These are phyloP conservation scores for Talaromyces sp. DNA, from an alignment of 2,329 filamentous ascomycete genomes.

Conservation along the genomic window DNA sequence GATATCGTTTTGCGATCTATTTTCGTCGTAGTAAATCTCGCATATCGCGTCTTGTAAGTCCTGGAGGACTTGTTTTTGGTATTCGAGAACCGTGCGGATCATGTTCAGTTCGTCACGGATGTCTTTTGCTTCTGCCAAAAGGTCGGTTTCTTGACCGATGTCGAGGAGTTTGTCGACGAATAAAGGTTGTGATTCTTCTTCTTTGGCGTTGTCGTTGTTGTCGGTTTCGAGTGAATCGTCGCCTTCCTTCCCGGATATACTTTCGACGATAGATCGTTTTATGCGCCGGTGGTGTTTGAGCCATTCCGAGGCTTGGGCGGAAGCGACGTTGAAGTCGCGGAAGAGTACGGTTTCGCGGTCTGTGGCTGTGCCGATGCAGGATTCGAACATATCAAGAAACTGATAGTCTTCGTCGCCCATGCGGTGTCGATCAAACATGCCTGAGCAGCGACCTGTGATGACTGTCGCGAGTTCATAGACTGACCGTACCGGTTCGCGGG, in stretches of 20 bases:
- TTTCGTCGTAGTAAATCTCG: constrained; percentile 36
- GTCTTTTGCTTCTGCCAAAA: constrained; percentile 65
- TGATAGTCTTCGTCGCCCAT: constrained; percentile 61
- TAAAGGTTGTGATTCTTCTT: constrained; percentile 43
- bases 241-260: constrained; percentile 24
- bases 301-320: constrained; percentile 57
- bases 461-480: constrained; percentile 64
- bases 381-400: constrained; percentile 68
- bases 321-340: constrained; percentile 59
- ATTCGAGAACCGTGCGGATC: constrained; percentile 47
- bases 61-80: constrained; percentile 37
- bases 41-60: constrained; percentile 39
- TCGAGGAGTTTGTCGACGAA: constrained; percentile 49
- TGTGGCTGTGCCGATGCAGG: constrained; percentile 56
- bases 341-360: constrained; percentile 61
- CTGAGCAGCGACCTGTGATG: constrained; percentile 60
- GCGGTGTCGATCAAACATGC: constrained; percentile 60
- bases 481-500: constrained; percentile 57
- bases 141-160: constrained; percentile 60
- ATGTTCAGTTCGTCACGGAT: constrained; percentile 68
- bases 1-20: constrained; percentile 47
- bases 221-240: too few relatives aligned
- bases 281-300: constrained; percentile 51
- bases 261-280: constrained; percentile 33
- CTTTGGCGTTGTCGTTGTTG: constrained; percentile 25